A percentile compares a stretch with the other conserved stretches of the same genome.
Evolutionary conservation across 2,329 filamentous ascomycete genomes (phyloP).

Genomic region (Beauveria scarabaeidicola): DNA sequence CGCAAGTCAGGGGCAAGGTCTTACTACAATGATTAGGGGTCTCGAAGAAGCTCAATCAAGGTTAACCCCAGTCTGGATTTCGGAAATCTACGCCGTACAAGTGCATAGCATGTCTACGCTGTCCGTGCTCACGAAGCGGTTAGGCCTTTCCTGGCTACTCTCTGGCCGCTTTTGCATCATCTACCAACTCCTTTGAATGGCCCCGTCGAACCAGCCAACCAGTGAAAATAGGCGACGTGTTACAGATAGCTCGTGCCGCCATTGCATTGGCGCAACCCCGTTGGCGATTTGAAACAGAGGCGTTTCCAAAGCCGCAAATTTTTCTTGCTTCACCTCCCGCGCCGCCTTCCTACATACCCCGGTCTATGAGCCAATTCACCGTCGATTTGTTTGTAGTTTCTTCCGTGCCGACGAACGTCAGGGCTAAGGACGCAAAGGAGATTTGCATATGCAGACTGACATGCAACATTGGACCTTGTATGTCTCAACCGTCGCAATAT

Average conservation of each 20-base stretch:
- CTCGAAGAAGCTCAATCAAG: not conserved
- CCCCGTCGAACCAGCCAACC: not conserved
- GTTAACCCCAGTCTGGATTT: not conserved
- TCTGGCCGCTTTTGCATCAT: not conserved
- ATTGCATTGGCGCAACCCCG: conserved; percentile 1
- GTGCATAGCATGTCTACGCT: not conserved
- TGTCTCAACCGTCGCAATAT: not conserved
- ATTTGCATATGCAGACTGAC: conserved; percentile 8
- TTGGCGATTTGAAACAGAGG: conserved; percentile 5
- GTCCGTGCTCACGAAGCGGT: conserved; percentile 2
- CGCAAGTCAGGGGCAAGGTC: not conserved
- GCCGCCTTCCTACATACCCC: not conserved
- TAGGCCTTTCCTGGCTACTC: not conserved
- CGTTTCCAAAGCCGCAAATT: conserved; percentile 5
- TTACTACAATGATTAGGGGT: not conserved
- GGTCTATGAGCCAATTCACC: not conserved
- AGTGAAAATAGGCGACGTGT: conserved; percentile 8
- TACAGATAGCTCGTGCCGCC: conserved; percentile 1
- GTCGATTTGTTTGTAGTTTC: not conserved
- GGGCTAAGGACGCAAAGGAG: not conserved
- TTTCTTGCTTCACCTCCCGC: not conserved
- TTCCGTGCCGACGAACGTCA: not conserved
- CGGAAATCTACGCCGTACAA: not conserved
- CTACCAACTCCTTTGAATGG: not conserved
- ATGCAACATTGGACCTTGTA: not conserved